Evolutionary conservation across 192 early-diverging fungal species (phyloP), one percentile per base, ranked within the genome.

Genomic region (Umbelopsis sp.): DNA sequence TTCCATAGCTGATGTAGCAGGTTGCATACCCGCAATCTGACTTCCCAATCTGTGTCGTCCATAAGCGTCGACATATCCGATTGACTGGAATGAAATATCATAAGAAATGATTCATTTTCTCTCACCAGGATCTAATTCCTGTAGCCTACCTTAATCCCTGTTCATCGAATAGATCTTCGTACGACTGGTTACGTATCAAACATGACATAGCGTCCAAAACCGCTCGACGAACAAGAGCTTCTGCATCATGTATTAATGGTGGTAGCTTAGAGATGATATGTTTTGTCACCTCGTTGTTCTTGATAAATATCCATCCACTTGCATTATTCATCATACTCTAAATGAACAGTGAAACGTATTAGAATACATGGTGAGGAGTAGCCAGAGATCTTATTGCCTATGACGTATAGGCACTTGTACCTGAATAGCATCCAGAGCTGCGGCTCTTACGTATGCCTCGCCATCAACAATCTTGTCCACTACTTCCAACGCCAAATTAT

Each of bases 401-500:
- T 44, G 38, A 12, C 12, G 36, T 6, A 45, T 10, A 5, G 41
- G 45, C 31, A 7, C 10, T 14, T 34, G 49, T 77, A 76, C 81
- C 56, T 85, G 73, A 29, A 85, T 56, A 10, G 82, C 74, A 44
- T 80, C 71, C 4, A 87, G 47, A 47, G 80, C 76, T 7, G 84
- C 77, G n/a, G 84, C 79, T 44, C 86, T 81, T 16, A 87, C 86
- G 68, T 88, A 88, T 0, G 86, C 72, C 56, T 84, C 83, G 17
- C 66, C 69, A 65, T 88, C 86, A 5, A 68, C 73, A 1, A 87
- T 77, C 10, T 82, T 82, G 26, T 76, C 67, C 11, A 83, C 69
- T 1, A 85, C 70, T 7, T 52, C 50, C 10, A 79, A 66, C 26
- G 82, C 74, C 14, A 82, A 65, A 67, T 84, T 68, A 38, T 79